A percentile compares a stretch with the other conserved stretches of the same genome.
phyloP scores from a whole-genome alignment of 2,329 filamentous ascomycete genomes.

The Chaetomiaceae sp. region DNA sequence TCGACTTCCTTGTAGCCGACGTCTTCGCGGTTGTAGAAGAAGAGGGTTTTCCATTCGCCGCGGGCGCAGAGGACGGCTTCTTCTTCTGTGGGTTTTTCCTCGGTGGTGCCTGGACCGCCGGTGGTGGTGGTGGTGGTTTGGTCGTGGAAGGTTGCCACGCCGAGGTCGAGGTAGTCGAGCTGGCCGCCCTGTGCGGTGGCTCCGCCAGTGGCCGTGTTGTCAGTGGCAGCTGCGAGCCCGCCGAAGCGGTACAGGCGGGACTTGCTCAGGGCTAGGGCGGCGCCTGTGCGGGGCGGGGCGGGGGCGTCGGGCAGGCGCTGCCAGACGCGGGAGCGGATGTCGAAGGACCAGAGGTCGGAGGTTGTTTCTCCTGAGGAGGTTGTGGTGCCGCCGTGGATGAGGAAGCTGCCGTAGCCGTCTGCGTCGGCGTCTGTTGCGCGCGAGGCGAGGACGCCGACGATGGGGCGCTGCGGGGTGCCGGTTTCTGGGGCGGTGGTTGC shows the following conservation, averaged over 20 bases:
- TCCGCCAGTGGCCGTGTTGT: no score
- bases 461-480: slow-evolving; percentile 56
- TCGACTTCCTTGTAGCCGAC: slow-evolving; percentile 34
- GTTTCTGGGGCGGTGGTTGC: slow-evolving; percentile 38
- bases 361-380: slow-evolving; percentile 44
- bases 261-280: slow-evolving; percentile 59
- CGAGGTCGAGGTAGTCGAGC: slow-evolving; percentile 61
- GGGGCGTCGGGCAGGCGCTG: slow-evolving; percentile 62
- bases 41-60: slow-evolving; percentile 49
- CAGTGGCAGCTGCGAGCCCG: no score
- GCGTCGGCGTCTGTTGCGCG: slow-evolving; percentile 55
- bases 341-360: slow-evolving; percentile 75
- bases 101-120: slow-evolving; percentile 26
- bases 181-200: slow-evolving; percentile 69
- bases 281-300: slow-evolving; percentile 60
- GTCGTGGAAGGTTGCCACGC: slow-evolving; percentile 52
- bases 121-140: slow-evolving; percentile 28
- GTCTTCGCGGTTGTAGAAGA: slow-evolving; percentile 30
- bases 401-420: slow-evolving; percentile 62
- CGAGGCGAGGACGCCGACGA: slow-evolving; percentile 53
- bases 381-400: slow-evolving; percentile 76
- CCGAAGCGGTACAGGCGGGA: slow-evolving; percentile 72
- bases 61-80: slow-evolving; percentile 49
- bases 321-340: slow-evolving; percentile 61
- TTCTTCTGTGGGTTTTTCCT: no score